A percentile compares a stretch with the other conserved stretches of the same genome.
phyloP scores from a whole-genome alignment of 78 protist genomes.

The Dictyostelium firmibasis region DNA sequence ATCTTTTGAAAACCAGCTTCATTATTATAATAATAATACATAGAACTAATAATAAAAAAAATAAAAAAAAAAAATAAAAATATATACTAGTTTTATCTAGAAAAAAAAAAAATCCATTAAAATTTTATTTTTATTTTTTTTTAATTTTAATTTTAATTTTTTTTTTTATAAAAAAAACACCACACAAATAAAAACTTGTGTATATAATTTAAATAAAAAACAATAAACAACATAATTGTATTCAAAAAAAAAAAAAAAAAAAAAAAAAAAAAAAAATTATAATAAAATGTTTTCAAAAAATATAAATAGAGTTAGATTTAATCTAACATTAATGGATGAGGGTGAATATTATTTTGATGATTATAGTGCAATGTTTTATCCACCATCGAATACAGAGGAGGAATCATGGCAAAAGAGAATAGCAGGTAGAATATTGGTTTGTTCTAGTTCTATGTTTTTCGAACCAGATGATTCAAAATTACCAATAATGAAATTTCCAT shows the following conservation, averaged over 20 bases:
- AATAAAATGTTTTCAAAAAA: constrained; percentile 47
- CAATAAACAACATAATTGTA: background rate
- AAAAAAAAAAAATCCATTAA: no score
- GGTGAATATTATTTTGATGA: constrained; percentile 86
- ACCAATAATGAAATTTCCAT: constrained; percentile 76
- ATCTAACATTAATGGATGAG: constrained; percentile 79
- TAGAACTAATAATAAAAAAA: no score
- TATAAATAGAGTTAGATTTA: constrained; percentile 70
- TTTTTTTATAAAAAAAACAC: background rate
- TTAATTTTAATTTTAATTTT: background rate
- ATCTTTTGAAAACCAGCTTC: no score
- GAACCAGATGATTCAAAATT: constrained; percentile 78
- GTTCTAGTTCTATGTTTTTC: constrained; percentile 83
- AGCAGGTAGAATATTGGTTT: constrained; percentile 76
- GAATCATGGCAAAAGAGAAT: constrained; percentile 47
- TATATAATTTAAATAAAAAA: no score
- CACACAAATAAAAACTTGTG: no score
- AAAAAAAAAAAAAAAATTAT: background rate
- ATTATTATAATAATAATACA: no score
- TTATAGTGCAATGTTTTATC: constrained; percentile 70
- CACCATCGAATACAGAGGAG: constrained; percentile 56
- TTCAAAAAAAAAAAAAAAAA: background rate
- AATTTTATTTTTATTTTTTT: no score
- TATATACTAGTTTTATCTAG: no score
- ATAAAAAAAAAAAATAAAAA: no score